Conservation (phyloP, 305 asterid genomes). For the Ilex paraguariensis region DNA sequence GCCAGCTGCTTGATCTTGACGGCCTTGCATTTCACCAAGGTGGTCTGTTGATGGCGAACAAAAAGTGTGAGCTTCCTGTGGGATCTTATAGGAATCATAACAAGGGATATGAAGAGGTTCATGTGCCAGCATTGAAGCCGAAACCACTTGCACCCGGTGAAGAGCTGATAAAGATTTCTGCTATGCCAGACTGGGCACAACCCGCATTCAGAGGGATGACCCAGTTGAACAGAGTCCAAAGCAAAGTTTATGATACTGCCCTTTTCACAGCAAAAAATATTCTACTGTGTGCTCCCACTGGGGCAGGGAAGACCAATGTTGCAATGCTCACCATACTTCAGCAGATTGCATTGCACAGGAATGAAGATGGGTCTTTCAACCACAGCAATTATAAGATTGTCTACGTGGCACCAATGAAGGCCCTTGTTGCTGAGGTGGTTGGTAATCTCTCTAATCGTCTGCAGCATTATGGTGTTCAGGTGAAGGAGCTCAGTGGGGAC, state of each 20-base stretch:
- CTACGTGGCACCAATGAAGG: constrained; percentile 97
- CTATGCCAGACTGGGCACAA: constrained; percentile 89
- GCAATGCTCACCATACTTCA: constrained; percentile 95
- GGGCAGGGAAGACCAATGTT: constrained; percentile 96
- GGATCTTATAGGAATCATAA: constrained; percentile 59
- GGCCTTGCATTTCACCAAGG: constrained; percentile 73
- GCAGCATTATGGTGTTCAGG: constrained; percentile 69
- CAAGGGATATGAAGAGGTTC: constrained; percentile 92
- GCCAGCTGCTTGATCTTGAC: constrained; percentile 80
- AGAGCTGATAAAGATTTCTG: constrained; percentile 59
- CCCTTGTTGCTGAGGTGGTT: constrained; percentile 90
- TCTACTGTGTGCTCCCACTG: constrained; percentile 95
- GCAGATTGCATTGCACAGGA: constrained; percentile 69
- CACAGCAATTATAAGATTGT: constrained; percentile 79
- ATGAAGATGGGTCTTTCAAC: constrained; percentile 66
- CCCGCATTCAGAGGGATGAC: constrained; percentile 89
- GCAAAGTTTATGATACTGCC: constrained; percentile 85
- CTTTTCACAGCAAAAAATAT: constrained; percentile 68
- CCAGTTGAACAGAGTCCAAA: constrained; percentile 84
- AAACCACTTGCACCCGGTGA: constrained; percentile 60
- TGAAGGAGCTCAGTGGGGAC: constrained; percentile 95
- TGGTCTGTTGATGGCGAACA: constrained; percentile 72
- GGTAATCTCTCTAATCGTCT: constrained; percentile 84
- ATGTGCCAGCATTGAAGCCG: constrained; percentile 85
- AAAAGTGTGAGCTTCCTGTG: constrained; percentile 72